These are phyloP conservation scores for Pseudocercospora macadamiae DNA, from an alignment of 2,329 filamentous ascomycete species.

Conservation along the genomic window DNA sequence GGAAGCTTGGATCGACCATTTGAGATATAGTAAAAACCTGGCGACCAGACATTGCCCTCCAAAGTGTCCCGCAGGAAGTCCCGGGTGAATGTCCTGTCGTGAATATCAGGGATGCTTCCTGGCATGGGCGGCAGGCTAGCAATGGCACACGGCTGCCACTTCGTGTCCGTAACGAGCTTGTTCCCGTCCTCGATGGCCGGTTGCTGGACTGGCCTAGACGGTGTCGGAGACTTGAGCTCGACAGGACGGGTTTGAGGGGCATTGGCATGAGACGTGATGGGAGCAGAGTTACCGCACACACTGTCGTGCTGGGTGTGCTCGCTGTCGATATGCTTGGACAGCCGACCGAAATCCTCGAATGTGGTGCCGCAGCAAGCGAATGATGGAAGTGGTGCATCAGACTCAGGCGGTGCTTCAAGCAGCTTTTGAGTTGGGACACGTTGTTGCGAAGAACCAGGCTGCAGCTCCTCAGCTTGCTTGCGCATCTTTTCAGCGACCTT, in stretches of 20 bases:
- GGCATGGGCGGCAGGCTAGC: constrained; percentile 35
- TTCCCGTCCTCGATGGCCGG: background rate
- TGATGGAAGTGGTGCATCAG: too few species aligned
- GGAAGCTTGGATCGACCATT: constrained; percentile 30
- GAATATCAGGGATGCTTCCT: background rate
- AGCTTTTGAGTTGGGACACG: constrained; percentile 1
- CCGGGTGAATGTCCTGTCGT: constrained; percentile 42
- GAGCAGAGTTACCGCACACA: background rate
- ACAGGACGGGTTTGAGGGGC: background rate
- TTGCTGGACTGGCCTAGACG: background rate
- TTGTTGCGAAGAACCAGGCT: background rate
- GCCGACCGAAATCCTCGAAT: constrained; percentile 2
- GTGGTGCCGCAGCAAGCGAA: constrained; percentile 18
- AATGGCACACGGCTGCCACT: constrained; percentile 45
- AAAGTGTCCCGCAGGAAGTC: constrained; percentile 43
- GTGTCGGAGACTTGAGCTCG: constrained; percentile 12
- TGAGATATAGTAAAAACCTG: constrained; percentile 45
- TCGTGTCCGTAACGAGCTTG: background rate
- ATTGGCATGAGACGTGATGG: background rate
- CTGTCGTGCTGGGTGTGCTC: constrained; percentile 8
- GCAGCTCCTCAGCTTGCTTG: constrained; percentile 4
- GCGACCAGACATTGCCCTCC: constrained; percentile 44
- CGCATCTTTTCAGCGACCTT: constrained; percentile 5
- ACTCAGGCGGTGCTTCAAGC: constrained; percentile 10
- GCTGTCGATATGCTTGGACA: constrained; percentile 17